A percentile compares a stretch with the other conserved stretches of the same genome.
phyloP scores from a whole-genome alignment of 805 yeast genomes.

The Suhomyces sp. region DNA sequence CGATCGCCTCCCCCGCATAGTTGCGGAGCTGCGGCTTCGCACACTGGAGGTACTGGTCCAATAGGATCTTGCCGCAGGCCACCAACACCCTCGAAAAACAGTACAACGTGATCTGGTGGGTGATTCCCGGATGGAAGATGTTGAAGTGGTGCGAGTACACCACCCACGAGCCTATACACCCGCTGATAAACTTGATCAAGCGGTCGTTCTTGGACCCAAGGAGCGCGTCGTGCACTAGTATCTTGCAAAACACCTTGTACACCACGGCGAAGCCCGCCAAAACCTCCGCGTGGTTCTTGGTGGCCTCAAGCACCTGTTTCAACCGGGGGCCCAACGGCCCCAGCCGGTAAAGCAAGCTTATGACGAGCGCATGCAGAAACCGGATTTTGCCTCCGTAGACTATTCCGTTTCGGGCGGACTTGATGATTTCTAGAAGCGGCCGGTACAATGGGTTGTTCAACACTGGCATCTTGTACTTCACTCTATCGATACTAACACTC shows the following conservation, averaged over 20 bases:
- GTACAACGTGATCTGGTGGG: slow-evolving; percentile 74
- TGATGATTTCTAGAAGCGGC: slow-evolving; percentile 31
- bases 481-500: too few species aligned
- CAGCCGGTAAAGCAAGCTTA: slow-evolving; percentile 52
- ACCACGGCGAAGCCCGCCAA: slow-evolving; percentile 55
- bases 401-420: slow-evolving; percentile 45
- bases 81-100: slow-evolving; percentile 66
- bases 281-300: slow-evolving; percentile 53
- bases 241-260: slow-evolving; percentile 41
- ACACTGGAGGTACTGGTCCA: slow-evolving; percentile 36
- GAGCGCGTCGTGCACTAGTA: slow-evolving; percentile 29
- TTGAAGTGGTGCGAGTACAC: slow-evolving; percentile 45
- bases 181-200: slow-evolving; percentile 36
- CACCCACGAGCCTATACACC: slow-evolving; percentile 40
- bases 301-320: slow-evolving; percentile 46
- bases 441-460: slow-evolving; percentile 22
- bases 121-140: slow-evolving; percentile 46
- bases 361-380: slow-evolving; percentile 63
- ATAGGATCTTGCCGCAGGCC: slow-evolving; percentile 55
- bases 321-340: slow-evolving; percentile 49
- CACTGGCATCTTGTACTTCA: slow-evolving; percentile 13
- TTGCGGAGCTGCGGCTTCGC: slow-evolving; percentile 31
- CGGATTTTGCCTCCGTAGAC: slow-evolving; percentile 62
- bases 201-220: slow-evolving; percentile 30
- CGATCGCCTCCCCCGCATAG: slow-evolving; percentile 15